Conservation (phyloP, 495 filamentous ascomycete species). For the Xylaria palmicola region DNA sequence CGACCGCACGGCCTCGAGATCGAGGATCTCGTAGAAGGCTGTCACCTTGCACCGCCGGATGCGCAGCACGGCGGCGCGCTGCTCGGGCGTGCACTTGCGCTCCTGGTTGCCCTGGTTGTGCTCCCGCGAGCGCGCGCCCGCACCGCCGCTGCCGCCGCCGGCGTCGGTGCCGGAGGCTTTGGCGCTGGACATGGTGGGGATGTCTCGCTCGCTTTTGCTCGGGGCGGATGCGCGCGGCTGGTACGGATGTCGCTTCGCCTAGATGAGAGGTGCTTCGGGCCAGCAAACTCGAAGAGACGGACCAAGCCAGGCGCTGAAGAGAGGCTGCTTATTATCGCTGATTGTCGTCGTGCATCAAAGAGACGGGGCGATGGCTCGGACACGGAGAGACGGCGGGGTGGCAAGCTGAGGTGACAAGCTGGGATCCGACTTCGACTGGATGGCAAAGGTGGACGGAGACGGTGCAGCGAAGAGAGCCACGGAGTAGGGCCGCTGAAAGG, state of each 20-base stretch:
- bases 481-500: too few relatives aligned
- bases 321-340: neutral
- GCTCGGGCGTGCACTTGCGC: conserved; percentile 82
- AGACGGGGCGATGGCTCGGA: neutral
- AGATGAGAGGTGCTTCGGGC: neutral
- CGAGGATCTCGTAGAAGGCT: conserved; percentile 89
- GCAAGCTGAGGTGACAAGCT: too few relatives aligned
- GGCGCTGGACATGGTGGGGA: conserved; percentile 67
- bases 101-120: conserved; percentile 95
- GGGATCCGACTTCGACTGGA: too few relatives aligned
- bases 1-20: conserved; percentile 56
- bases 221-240: neutral
- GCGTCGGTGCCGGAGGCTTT: conserved; percentile 72
- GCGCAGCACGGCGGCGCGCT: conserved; percentile 83
- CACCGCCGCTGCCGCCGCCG: conserved; percentile 49
- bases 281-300: neutral
- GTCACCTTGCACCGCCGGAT: conserved; percentile 81
- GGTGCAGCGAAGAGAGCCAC: too few relatives aligned
- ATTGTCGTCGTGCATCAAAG: neutral
- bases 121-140: conserved; percentile 65
- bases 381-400: too few relatives aligned
- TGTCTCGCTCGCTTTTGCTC: neutral
- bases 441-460: too few relatives aligned
- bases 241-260: too few relatives aligned
- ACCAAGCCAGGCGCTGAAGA: neutral